Evolutionary conservation across 1,139 yeast genomes (phyloP), one percentile per base, ranked within the genome.

Genomic region (Pichia sp.): DNA sequence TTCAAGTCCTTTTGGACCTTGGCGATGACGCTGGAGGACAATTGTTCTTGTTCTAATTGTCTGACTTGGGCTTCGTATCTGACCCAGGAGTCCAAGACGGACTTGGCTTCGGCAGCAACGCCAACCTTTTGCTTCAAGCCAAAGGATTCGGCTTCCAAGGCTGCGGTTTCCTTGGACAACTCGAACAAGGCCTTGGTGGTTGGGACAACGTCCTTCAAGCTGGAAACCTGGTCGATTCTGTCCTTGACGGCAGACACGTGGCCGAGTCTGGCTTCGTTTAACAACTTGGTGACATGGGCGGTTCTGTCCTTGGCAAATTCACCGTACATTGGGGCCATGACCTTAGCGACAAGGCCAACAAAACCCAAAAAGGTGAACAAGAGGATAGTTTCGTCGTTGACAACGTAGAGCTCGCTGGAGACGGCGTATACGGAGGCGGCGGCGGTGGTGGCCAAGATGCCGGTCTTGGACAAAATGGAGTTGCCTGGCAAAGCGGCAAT

Each of bases 21-120:
- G 58, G 90, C 78, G 71, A 90, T 87, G 64, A 93, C 96, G 57
- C 92, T 72, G 72, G 87, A 79, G 54, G 95, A 85, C 70, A 93
- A 84, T 75, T 90, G 96, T 74, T 85, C 83, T 81, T 93, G 99
- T 80, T 93, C 97, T 70, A 86, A 77, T 81, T 90, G 96, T 79
- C 98, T 93, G 68, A 92, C 95, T 72, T 90, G 92, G 66, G 90
- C 87, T 81, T 93, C 99, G 75, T 88, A 90, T 84, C 98, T 90
- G 67, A 90, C 98, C 99, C 99, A 93, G 41, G 98, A 90, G 77
- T 93, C 99, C 72, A 93, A 84, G 59, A 93, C 96, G 57, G 95
- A 77, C 80, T 87, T 90, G 70, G 98, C 98, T 79, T 90, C 97
- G 59, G 77, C 67, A 59, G 95, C 93, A 66, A 90, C 82, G 61